Evolutionary conservation across 371 early-diverging fungal species (phyloP).

Genomic region (Mucor velutinosus): DNA sequence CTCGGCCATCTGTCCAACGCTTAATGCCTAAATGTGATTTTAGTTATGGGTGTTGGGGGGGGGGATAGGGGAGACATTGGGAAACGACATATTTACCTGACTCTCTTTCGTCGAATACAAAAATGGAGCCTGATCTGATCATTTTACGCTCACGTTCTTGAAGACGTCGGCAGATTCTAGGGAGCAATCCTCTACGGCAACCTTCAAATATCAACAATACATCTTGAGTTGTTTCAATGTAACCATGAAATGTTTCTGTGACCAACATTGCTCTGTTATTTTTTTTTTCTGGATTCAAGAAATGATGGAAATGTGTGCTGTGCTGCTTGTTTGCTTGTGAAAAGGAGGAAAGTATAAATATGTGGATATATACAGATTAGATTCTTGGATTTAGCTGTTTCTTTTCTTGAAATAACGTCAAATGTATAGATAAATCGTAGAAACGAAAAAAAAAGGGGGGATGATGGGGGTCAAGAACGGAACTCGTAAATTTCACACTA

Average conservation of each 20-base stretch:
- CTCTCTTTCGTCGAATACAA: conserved; percentile 74
- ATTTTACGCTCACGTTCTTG: conserved; percentile 62
- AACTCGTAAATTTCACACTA: neutral
- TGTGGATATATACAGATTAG: neutral
- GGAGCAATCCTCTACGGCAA: conserved; percentile 60
- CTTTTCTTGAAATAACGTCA: neutral
- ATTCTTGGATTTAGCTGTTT: neutral
- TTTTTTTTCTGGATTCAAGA: neutral
- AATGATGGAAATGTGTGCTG: neutral
- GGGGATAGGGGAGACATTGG: neutral
- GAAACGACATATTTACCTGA: conserved; percentile 34
- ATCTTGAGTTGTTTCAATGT: conserved; percentile 63
- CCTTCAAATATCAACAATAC: conserved; percentile 72
- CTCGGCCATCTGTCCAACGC: conserved; percentile 76
- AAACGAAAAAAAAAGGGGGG: neutral
- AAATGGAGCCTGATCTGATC: conserved; percentile 67
- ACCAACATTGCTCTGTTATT: conserved; percentile 26
- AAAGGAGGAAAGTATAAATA: neutral
- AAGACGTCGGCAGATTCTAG: conserved; percentile 63
- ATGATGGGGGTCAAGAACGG: neutral
- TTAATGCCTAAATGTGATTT: conserved; percentile 54
- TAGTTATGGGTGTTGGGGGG: neutral
- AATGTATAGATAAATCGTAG: neutral
- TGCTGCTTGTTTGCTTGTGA: neutral
- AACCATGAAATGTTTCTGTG: conserved; percentile 56